These are phyloP conservation scores for Chaetoceros muelleri DNA, from an alignment of 108 stramenopile species.

Conservation along the genomic window DNA sequence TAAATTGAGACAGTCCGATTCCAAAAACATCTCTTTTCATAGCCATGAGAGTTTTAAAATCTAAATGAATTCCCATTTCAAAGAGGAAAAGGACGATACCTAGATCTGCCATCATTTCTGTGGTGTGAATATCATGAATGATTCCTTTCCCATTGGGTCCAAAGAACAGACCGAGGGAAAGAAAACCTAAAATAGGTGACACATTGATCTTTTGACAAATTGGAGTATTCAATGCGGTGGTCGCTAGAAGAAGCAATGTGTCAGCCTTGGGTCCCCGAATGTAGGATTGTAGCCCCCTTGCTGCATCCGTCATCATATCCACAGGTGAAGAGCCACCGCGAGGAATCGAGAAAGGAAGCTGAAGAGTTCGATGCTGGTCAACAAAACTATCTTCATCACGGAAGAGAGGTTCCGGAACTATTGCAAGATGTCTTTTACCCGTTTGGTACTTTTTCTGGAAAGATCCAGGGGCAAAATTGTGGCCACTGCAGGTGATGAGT, in stretches of 20 bases:
- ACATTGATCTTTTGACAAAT: conserved; percentile 73
- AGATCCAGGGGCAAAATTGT: no score
- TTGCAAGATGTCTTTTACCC: no score
- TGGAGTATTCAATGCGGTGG: conserved; percentile 85
- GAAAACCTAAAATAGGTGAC: conserved; percentile 89
- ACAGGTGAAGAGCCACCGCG: not conserved
- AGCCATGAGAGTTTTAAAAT: conserved; percentile 64
- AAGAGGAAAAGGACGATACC: conserved; percentile 96
- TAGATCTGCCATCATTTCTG: conserved; percentile 80
- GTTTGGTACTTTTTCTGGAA: no score
- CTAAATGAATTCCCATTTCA: conserved; percentile 96
- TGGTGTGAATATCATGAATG: conserved; percentile 70
- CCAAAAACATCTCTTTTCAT: conserved; percentile 93
- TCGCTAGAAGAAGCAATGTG: conserved; percentile 71
- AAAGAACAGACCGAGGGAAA: conserved; percentile 80
- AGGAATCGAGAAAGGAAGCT: not conserved
- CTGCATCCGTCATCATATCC: not conserved
- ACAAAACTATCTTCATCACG: not conserved
- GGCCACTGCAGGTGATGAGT: no score
- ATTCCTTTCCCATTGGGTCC: conserved; percentile 86
- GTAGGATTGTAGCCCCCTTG: conserved; percentile 13
- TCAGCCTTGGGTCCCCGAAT: conserved; percentile 86
- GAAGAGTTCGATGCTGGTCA: not conserved
- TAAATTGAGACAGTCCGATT: conserved; percentile 81
- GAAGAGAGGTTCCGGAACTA: not conserved